Evolutionary conservation across 129 eudicot genomes (phyloP).

Genomic region (Flaveria robusta): DNA sequence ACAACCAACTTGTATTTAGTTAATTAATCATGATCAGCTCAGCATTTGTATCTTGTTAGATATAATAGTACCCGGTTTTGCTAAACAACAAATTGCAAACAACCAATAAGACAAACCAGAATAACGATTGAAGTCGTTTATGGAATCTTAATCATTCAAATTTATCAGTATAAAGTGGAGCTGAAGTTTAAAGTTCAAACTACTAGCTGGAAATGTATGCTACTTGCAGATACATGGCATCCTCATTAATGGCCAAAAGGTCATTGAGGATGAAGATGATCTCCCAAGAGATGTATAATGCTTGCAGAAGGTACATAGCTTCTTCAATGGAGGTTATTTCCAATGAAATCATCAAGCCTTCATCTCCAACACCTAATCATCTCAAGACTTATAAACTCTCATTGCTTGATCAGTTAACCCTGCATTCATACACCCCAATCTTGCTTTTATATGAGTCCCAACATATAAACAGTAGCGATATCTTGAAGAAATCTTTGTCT

Average conservation of each 20-base stretch:
- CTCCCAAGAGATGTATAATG: too few species aligned
- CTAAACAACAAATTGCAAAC: not conserved
- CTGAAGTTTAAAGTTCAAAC: not conserved
- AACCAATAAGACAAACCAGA: not conserved
- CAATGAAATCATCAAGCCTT: constrained; percentile 31
- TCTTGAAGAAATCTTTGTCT: constrained; percentile 17
- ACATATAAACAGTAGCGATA: not conserved
- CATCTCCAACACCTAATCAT: constrained; percentile 31
- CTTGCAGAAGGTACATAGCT: not conserved
- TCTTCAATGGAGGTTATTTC: constrained; percentile 22
- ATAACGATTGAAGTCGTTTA: not conserved
- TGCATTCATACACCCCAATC: not conserved
- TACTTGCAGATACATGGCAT: not conserved
- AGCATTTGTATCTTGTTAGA: not conserved
- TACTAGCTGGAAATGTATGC: not conserved
- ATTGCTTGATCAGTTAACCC: constrained; percentile 34
- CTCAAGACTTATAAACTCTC: constrained; percentile 28
- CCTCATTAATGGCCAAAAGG: too few species aligned
- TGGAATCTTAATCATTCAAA: not conserved
- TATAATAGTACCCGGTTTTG: not conserved
- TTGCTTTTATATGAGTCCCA: constrained; percentile 25
- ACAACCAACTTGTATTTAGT: not conserved
- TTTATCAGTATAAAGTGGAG: not conserved
- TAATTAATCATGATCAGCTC: not conserved
- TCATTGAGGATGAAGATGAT: too few species aligned